These are phyloP conservation scores for Lichtheimia ornata DNA, from an alignment of 371 early-diverging fungal species.

Conservation along the genomic window DNA sequence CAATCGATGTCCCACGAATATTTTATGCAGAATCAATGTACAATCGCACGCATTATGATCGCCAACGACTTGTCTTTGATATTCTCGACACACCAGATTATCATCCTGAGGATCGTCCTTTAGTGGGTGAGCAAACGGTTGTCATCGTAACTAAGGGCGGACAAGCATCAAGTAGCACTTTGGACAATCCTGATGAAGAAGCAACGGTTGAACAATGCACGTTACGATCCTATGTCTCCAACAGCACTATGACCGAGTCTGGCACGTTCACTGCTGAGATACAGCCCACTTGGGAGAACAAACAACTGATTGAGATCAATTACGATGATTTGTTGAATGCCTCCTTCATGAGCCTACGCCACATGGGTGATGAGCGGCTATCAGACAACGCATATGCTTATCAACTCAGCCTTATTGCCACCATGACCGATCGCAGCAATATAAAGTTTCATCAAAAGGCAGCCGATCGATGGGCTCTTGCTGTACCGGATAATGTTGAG, in stretches of 20 bases:
- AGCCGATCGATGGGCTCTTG: background rate
- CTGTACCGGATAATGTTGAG: background rate
- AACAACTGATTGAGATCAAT: constrained; percentile 7
- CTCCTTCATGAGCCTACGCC: background rate
- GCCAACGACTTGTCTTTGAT: constrained; percentile 12
- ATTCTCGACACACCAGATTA: background rate
- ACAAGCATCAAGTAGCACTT: background rate
- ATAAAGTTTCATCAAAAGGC: background rate
- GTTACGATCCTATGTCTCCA: constrained; percentile 3
- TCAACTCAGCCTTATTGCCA: constrained; percentile 1
- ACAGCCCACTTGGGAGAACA: background rate
- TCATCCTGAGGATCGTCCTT: constrained; percentile 16
- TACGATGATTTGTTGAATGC: constrained; percentile 11
- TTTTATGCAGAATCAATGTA: constrained; percentile 28
- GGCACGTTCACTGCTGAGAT: background rate
- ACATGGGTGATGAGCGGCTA: no score
- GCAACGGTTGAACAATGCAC: constrained; percentile 11
- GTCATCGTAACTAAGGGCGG: constrained; percentile 4
- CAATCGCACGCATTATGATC: constrained; percentile 22
- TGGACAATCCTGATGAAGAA: background rate
- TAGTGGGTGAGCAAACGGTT: constrained; percentile 31
- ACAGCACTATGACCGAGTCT: constrained; percentile 2
- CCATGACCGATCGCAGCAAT: background rate
- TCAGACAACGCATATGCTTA: constrained; percentile 8
- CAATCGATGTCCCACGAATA: constrained; percentile 7